A percentile compares a stretch with the other conserved stretches of the same genome.
Evolutionary conservation across 495 filamentous ascomycete species (phyloP).

Genomic region (Penicillium dipodomyicola): DNA sequence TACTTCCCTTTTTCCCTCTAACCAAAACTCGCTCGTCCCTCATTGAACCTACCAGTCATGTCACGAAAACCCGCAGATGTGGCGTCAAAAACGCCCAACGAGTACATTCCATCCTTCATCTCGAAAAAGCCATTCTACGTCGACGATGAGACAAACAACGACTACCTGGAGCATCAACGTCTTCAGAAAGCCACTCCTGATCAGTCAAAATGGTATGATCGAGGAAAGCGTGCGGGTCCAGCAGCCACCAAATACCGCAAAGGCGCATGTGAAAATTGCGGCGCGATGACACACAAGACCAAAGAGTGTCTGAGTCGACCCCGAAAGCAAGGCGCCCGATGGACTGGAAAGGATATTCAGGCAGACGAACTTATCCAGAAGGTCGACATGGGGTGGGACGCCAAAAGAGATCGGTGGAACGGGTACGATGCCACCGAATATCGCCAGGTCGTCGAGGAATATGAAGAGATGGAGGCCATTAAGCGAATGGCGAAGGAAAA

Average conservation of each 20-base stretch:
- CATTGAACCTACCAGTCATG: conserved; percentile 22
- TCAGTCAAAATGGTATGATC: conserved; percentile 84
- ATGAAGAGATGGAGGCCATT: conserved; percentile 78
- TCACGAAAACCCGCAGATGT: conserved; percentile 52
- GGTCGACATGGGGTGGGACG: conserved; percentile 88
- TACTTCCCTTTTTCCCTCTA: neutral
- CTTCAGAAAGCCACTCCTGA: conserved; percentile 63
- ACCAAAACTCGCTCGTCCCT: neutral
- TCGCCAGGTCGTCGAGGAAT: conserved; percentile 78
- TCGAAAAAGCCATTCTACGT: conserved; percentile 97
- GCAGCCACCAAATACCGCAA: conserved; percentile 96
- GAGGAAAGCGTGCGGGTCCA: conserved; percentile 74
- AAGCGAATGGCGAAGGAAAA: conserved; percentile 56
- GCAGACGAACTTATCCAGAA: conserved; percentile 87
- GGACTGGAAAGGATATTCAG: conserved; percentile 89
- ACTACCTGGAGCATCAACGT: conserved; percentile 97
- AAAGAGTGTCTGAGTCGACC: conserved; percentile 92
- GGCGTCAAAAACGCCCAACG: conserved; percentile 77
- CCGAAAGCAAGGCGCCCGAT: conserved; percentile 85
- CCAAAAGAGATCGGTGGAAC: conserved; percentile 98
- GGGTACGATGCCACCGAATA: conserved; percentile 92
- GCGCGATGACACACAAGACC: conserved; percentile 90
- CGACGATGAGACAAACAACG: conserved; percentile 73
- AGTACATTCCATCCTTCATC: conserved; percentile 98
- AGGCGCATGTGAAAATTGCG: conserved; percentile 97